Evolutionary conservation across 352 stramenopile species (phyloP).

Genomic region (Halophytophthora batemanensis): DNA sequence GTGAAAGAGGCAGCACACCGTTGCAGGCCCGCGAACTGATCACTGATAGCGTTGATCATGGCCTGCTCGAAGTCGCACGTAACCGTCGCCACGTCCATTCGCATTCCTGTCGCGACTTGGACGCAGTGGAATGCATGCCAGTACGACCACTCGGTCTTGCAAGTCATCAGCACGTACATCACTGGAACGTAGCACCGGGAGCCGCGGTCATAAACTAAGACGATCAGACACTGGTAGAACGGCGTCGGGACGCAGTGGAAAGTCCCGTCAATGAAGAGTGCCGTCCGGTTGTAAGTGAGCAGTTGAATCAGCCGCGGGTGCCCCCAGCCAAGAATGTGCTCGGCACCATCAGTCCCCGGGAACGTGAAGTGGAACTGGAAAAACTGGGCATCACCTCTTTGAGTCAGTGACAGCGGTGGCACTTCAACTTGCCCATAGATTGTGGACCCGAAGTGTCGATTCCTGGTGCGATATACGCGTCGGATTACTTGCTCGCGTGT

Average conservation of each 20-base stretch:
- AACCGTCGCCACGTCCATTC: constrained; percentile 1
- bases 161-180: constrained; percentile 6
- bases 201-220: constrained; percentile 13
- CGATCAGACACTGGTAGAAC: constrained; percentile 16
- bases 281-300: constrained; percentile 1
- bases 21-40: constrained; percentile 6
- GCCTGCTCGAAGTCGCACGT: constrained; percentile 12
- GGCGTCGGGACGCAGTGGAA: constrained; percentile 10
- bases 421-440: constrained; percentile 20
- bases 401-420: constrained; percentile 8
- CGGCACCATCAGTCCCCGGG: constrained; percentile 2
- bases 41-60: constrained; percentile 4
- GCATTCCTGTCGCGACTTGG: neutral
- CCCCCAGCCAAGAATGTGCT: constrained; percentile 21
- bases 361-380: constrained; percentile 26
- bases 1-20: constrained; percentile 19
- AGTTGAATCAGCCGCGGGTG: constrained; percentile 13
- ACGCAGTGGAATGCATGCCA: constrained; percentile 7
- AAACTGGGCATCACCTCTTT: constrained; percentile 10
- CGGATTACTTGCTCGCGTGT: no score
- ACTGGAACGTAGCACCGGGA: constrained; percentile 5
- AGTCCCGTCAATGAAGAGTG: constrained; percentile 22
- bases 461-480: no score
- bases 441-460: constrained; percentile 9
- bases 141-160: constrained; percentile 5